Conservation (phyloP, 1,139 yeast species). For the Nakaseomyces kungkrabaensis region DNA sequence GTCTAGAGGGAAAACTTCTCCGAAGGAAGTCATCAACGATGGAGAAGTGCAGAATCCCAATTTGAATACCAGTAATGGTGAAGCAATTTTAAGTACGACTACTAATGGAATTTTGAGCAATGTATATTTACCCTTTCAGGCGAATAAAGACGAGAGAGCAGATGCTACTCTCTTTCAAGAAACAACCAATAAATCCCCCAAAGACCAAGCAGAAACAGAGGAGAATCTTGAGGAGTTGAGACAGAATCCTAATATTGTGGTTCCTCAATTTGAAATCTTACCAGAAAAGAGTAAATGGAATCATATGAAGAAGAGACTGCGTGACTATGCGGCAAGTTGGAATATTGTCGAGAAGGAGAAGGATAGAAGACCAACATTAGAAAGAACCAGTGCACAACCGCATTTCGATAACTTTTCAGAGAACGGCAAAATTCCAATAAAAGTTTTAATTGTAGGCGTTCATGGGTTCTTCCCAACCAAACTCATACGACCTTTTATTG, state of each 20-base stretch:
- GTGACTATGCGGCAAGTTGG: slow-evolving; percentile 13
- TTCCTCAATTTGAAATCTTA: slow-evolving; percentile 24
- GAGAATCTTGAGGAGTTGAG: slow-evolving; percentile 4
- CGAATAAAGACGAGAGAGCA: slow-evolving; percentile 3
- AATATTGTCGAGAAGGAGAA: slow-evolving; percentile 13
- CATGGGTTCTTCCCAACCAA: slow-evolving; percentile 92
- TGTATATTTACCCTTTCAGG: slow-evolving; percentile 16
- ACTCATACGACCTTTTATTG: slow-evolving; percentile 75
- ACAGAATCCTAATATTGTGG: slow-evolving; percentile 23
- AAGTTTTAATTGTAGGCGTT: slow-evolving; percentile 65
- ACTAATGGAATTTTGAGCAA: slow-evolving; percentile 7
- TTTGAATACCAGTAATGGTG: not conserved
- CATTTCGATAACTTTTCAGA: slow-evolving; percentile 15
- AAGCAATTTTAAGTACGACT: not conserved
- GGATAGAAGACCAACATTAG: slow-evolving; percentile 10
- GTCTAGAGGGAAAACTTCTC: slow-evolving; percentile 5
- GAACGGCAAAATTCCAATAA: slow-evolving; percentile 18
- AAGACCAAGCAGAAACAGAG: slow-evolving; percentile 7
- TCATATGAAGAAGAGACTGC: not conserved
- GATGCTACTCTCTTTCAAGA: slow-evolving; percentile 17
- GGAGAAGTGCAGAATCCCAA: not conserved
- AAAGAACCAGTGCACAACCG: slow-evolving; percentile 16
- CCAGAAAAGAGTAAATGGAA: slow-evolving; percentile 16
- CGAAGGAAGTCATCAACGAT: not conserved
- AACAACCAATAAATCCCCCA: slow-evolving; percentile 9